Evolutionary conservation across 1,284 basidiomycete species (phyloP), one percentile per base, ranked within the genome.

Genomic region (Ustilago trichophora): DNA sequence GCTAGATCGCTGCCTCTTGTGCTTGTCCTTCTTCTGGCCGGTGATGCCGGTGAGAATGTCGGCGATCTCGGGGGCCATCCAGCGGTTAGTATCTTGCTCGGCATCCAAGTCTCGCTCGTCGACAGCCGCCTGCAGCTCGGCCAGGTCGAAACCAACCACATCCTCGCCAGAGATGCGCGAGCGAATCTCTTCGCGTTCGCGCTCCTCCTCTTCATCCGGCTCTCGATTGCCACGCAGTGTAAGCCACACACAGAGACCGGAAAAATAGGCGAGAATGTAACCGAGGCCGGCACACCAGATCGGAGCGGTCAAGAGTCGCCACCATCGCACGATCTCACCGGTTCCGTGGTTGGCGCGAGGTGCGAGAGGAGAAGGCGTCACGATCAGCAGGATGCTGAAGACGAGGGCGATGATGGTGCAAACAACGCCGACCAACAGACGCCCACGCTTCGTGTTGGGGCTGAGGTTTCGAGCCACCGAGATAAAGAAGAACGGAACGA

Each of bases 211-310:
- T 40, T 66, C 66, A 27, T 63, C 67, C 5, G 63, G 68, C 43
- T 76, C 73, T 6, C 58, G 67, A 31, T 76, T 73, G 34, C 73
- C 72, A 3, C 73, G 47, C 15, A 76, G 46, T 7, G 62, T 76
- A 15, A 76, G 59, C 73, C 73, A 76, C 3, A 76, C 72, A 36
- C 73, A 76, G 11, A 76, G 65, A 10, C 73, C 73, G 0, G 73
- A 73, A 24, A 64, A 68, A 24, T 71, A 73, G 34, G 73, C 73
- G 5, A 76, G 47, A 13, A 63, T 51, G 48, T 71, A 76, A 26
- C 73, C 73, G 18, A 76, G 19, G n/a, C 71, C 72, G 2, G 68
- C 68, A 34, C 52, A 54, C 73, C 73, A 76, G 29, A 76, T 43
- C 21, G 73, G 73, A 11, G 55, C 53, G 4, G 64, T 65, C 5